These are phyloP conservation scores for Conoideocrella luteorostrata DNA, from an alignment of 2,329 filamentous ascomycete species.

Conservation along the genomic window DNA sequence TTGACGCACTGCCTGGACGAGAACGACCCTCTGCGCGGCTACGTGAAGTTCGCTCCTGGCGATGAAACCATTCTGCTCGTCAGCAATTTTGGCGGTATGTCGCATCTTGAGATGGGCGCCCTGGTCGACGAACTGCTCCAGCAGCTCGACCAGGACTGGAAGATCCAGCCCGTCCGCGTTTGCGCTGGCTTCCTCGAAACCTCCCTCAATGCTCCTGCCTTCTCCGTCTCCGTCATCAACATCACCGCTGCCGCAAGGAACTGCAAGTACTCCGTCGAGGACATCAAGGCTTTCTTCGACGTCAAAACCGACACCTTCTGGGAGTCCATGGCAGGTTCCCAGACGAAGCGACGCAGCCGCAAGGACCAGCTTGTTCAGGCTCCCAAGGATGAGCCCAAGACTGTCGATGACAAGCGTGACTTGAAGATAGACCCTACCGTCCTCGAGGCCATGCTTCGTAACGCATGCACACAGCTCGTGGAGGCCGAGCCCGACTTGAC, in stretches of 20 bases:
- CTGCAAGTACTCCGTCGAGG: slow-evolving; percentile 38
- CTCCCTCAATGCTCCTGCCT: slow-evolving; percentile 64
- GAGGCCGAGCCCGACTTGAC: slow-evolving; percentile 57
- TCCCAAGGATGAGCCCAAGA: slow-evolving; percentile 26
- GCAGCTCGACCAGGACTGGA: slow-evolving; percentile 42
- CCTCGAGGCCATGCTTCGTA: slow-evolving; percentile 50
- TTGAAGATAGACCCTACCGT: slow-evolving; percentile 43
- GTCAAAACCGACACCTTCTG: slow-evolving; percentile 51
- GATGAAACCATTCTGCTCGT: slow-evolving; percentile 48
- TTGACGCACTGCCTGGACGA: slow-evolving; percentile 55
- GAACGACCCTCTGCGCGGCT: slow-evolving; percentile 42
- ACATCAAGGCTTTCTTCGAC: slow-evolving; percentile 60
- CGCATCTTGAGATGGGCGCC: slow-evolving; percentile 49
- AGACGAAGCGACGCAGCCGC: slow-evolving; percentile 29
- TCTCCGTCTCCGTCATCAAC: slow-evolving; percentile 62
- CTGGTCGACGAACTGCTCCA: slow-evolving; percentile 46
- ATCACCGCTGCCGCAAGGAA: slow-evolving; percentile 39
- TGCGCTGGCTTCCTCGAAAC: slow-evolving; percentile 62
- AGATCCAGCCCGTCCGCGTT: slow-evolving; percentile 46
- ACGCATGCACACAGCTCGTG: slow-evolving; percentile 46
- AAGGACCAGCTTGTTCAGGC: slow-evolving; percentile 37
- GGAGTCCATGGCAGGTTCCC: slow-evolving; percentile 45
- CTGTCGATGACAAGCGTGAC: slow-evolving; percentile 33
- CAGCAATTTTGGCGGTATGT: slow-evolving; percentile 56
- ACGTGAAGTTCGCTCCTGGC: slow-evolving; percentile 38